Evolutionary conservation across 1,139 yeast genomes (phyloP), one percentile per base, ranked within the genome.

Genomic region (Arxiozyma heterogenica): DNA sequence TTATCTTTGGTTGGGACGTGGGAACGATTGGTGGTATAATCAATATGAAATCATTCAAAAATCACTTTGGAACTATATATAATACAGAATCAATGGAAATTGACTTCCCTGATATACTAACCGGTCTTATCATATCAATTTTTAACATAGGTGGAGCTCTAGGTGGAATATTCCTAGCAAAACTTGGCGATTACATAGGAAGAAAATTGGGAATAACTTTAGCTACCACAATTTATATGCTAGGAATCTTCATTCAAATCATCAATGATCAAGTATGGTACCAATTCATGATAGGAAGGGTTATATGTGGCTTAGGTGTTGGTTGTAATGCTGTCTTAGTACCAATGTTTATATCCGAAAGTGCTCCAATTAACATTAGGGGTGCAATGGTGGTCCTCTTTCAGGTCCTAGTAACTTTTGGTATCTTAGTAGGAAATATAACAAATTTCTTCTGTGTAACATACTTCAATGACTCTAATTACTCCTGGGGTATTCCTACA

Each of bases 1-100:
- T 83, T 57, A 79, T 83, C 18, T 83, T 83, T 63, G 91, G 91
- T 41, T 84, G 82, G 74, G 91, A 84, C 70, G 82, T 86, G 53
- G 90, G 90, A 54, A 83, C 86, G 50, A 77, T 84, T 62, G 86
- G 88, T 47, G 88, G 88, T 41, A 74, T 83, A 55, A 76, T 83
- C 38, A 81, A 81, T 64, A 76, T 82, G 79, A 63, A 75, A 9
- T 75, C 80, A 50, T 84, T 82, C 67, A 68, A 70, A 58, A 52
- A 62, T 22, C 71, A 75, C 52, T 83, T 80, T 62, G 87, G 83
- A 54, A 71, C 73, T 54, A 34, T 6, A 43, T 22, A 43, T 25
- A 49, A 68, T 48, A 62, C 64, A 17, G 64, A 68, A 47, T 61
- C 63, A 25, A 73, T 74, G 2, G 57, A 61, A 6, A 59, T 58